Base-by-base conservation (phyloP, 805 yeast species). In the Saccharomycopsis oosterbeekiorum region DNA sequence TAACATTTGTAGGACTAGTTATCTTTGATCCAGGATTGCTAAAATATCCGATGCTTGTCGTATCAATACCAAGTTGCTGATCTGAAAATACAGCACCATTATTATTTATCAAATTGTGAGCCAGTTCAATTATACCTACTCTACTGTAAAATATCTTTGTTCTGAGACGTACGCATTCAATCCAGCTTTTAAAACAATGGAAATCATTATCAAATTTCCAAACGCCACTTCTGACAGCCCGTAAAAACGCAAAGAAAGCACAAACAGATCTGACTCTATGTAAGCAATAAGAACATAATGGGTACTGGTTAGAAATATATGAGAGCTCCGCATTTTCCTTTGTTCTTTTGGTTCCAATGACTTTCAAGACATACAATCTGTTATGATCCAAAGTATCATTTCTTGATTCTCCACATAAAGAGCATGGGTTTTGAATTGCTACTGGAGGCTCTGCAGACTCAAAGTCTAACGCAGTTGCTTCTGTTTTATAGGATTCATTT, bases 261-360 rank as follows among this genome's bases (percentile, higher is more conserved):
- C 97, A 89, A 1, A 88, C 82, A 60, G 88, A 83, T 67, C 98
- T 81, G 57, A 91, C 79, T 69, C 89, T 85, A 60, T 84, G 78
- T 56, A 94, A 77, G 73, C 98, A 93, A 67, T 84, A 85, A 63
- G 85, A 85, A 70, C 97, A 93, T 39, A 92, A 76, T 15, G 96
- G 88, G 68, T 86, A 86, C 59, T 74, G 76, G 64, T 72, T 61
- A n/a, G 70, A 11, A 74, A 69, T 64, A 74, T 76, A 21, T 72
- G 2, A 68, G 59, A 6, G 67, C 65, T 5, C 73, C 71, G 59
- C 71, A 40, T 62, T 64, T 42, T 64, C 58, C 24, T 60, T 61
- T 8, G 59, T 74, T 8, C 70, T 71, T 21, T 66, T 68, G 11
- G 68, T 67, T 11, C 75, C 69, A 68, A 78, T 72, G 58, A 81